A percentile compares a stretch with the other conserved stretches of the same genome.
Conservation (phyloP, 2,329 filamentous ascomycete genomes). For the Botrytis fabae region DNA sequence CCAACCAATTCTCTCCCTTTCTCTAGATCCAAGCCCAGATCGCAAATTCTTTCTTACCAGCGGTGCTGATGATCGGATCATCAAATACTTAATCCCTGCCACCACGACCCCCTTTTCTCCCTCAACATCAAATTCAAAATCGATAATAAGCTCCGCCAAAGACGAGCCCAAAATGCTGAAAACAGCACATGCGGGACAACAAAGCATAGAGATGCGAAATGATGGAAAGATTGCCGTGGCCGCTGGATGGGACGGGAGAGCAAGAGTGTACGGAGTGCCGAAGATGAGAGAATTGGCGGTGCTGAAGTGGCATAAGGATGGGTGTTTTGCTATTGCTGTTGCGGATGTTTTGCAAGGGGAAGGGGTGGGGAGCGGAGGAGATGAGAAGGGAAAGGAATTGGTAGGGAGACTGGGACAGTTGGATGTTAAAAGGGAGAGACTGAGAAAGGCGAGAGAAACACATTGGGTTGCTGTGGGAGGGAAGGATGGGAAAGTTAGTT, state of each 20-base stretch:
- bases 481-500: conserved; percentile 91
- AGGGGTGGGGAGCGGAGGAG: conserved; percentile 15
- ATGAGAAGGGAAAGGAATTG: conserved; percentile 25
- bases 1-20: conserved; percentile 78
- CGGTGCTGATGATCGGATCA: conserved; percentile 76
- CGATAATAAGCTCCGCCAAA: neutral
- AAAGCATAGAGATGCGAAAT: conserved; percentile 72
- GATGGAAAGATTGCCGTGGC: conserved; percentile 86
- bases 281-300: conserved; percentile 86
- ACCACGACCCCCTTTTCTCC: conserved; percentile 33
- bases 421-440: conserved; percentile 61
- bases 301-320: conserved; percentile 89
- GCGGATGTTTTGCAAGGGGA: conserved; percentile 42
- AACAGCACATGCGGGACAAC: conserved; percentile 89
- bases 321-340: conserved; percentile 82
- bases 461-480: conserved; percentile 81
- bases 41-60: conserved; percentile 71
- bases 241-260: conserved; percentile 84
- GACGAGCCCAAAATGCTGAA: conserved; percentile 57
- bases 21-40: conserved; percentile 54
- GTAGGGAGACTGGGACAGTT: conserved; percentile 42
- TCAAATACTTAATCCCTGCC: conserved; percentile 67
- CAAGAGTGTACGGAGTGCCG: conserved; percentile 78
- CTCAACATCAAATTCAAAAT: neutral
- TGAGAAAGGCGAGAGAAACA: conserved; percentile 63